Conservation (phyloP, 192 early-diverging fungal genomes). For the Rhizophagus sp. region DNA sequence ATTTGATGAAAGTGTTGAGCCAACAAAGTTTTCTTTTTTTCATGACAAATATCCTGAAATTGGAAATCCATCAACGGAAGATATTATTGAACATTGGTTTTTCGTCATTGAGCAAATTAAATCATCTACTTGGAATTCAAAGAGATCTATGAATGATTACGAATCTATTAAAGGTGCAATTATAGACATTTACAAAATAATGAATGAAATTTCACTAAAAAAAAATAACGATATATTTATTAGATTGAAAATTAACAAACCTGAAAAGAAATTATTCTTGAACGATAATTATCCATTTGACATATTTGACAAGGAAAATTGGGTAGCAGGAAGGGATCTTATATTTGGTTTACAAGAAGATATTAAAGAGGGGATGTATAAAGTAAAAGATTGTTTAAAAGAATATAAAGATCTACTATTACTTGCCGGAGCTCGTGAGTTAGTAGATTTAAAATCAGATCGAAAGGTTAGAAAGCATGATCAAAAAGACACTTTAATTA, state of each 20-base stretch:
- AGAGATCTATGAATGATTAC: not conserved
- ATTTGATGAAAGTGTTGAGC: not conserved
- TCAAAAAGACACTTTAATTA: not conserved
- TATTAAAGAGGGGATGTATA: not conserved
- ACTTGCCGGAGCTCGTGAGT: not conserved
- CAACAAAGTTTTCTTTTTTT: not conserved
- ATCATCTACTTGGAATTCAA: not conserved
- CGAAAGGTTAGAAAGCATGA: not conserved
- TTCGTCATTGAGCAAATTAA: not conserved
- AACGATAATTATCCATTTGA: not conserved
- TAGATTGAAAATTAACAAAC: not conserved
- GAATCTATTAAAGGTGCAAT: not conserved
- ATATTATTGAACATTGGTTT: too few species aligned
- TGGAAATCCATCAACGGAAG: not conserved
- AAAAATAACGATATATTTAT: not conserved
- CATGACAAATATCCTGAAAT: not conserved
- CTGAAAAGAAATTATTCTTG: not conserved
- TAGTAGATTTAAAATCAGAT: not conserved
- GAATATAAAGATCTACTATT: not conserved
- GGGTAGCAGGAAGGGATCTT: not conserved
- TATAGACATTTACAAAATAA: not conserved
- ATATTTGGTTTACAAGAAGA: not conserved
- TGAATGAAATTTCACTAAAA: not conserved
- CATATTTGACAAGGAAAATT: not conserved
- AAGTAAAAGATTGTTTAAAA: not conserved